A percentile compares a stretch with the other conserved stretches of the same genome.
Conservation (phyloP, 2,329 filamentous ascomycete genomes). For the Ceratocystis diversiconidia region DNA sequence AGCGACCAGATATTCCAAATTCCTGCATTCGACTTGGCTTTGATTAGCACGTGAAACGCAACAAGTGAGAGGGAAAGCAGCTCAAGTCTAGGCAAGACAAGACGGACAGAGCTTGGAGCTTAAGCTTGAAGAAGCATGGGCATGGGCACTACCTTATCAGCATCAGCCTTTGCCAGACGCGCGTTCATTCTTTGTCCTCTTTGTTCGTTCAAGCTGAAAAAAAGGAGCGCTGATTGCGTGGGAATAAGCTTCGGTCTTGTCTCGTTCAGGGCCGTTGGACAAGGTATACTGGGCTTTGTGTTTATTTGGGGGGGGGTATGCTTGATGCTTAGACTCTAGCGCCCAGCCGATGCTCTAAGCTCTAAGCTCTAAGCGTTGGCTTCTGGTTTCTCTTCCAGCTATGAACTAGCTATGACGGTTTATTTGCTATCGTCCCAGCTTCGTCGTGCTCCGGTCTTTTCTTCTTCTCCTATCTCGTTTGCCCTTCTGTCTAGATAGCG, state of each 20-base stretch:
- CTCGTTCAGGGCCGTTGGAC: background rate
- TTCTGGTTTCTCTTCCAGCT: too few relatives aligned
- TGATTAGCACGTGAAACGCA: background rate
- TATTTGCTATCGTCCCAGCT: background rate
- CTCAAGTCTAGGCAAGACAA: background rate
- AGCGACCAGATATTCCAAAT: background rate
- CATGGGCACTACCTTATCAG: background rate
- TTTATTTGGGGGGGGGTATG: background rate
- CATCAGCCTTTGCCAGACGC: background rate
- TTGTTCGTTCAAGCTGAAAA: background rate
- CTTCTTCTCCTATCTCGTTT: too few relatives aligned
- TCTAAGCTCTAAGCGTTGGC: background rate
- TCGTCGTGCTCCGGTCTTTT: too few relatives aligned
- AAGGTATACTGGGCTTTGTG: background rate
- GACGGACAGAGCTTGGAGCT: background rate
- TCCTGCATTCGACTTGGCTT: background rate
- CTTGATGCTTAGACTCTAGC: background rate
- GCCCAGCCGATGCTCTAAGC: constrained; percentile 2
- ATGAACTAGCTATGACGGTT: background rate
- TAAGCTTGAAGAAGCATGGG: background rate
- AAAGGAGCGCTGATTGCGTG: background rate
- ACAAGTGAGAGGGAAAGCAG: background rate
- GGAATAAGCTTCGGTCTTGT: background rate
- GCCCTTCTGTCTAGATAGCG: too few relatives aligned
- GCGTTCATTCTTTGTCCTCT: background rate